These are phyloP conservation scores for Fallopia convolvulus DNA, from an alignment of 148 eudicot species.

Conservation along the genomic window DNA sequence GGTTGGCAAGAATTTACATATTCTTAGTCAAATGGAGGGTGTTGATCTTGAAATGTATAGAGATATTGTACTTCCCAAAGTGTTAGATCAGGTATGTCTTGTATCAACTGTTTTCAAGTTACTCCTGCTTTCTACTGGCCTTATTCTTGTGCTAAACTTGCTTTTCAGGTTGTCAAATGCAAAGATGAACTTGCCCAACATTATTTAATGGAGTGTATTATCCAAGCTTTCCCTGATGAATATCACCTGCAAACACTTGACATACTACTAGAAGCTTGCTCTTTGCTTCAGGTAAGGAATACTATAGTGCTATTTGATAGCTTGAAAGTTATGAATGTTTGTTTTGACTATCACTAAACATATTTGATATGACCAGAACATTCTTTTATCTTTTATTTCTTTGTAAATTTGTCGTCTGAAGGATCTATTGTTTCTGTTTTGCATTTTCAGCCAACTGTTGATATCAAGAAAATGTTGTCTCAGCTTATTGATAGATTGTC, in stretches of 20 bases:
- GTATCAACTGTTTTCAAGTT: constrained; percentile 5
- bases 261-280: constrained; percentile 74
- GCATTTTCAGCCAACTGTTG: constrained; percentile 73
- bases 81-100: constrained; percentile 76
- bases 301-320: not conserved
- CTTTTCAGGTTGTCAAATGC: constrained; percentile 72
- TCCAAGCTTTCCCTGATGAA: constrained; percentile 98
- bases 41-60: constrained; percentile 86
- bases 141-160: not conserved
- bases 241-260: constrained; percentile 98
- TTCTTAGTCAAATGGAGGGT: constrained; percentile 98
- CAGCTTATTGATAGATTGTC: constrained; percentile 93
- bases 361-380: not conserved
- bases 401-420: constrained; percentile 6
- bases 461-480: constrained; percentile 80
- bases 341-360: not conserved
- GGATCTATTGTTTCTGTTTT: not conserved
- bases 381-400: not conserved
- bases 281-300: constrained; percentile 75
- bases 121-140: not conserved
- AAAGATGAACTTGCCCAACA: constrained; percentile 91
- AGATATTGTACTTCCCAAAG: constrained; percentile 86
- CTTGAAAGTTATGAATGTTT: not conserved
- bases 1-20: constrained; percentile 98
- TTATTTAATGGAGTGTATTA: constrained; percentile 95